Conservation (phyloP, 2,329 filamentous ascomycete genomes). For the Hortaea sp. region DNA sequence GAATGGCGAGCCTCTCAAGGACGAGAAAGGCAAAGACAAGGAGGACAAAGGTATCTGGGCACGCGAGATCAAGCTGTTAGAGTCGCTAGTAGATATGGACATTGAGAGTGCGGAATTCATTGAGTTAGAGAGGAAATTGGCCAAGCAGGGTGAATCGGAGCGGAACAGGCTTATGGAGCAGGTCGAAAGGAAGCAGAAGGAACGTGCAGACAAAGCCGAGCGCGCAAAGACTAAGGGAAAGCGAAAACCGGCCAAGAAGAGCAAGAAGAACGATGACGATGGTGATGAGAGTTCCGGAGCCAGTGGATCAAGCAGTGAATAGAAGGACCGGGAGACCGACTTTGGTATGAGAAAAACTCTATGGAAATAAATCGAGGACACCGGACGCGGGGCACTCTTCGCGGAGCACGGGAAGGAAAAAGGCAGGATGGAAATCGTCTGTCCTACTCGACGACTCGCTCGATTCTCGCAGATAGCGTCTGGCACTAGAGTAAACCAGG, state of each 20-base stretch:
- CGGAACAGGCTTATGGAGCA: conserved; percentile 67
- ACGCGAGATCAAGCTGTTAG: conserved; percentile 86
- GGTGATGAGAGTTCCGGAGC: no score
- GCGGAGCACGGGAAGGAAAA: no score
- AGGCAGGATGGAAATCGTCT: no score
- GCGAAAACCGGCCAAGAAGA: neutral
- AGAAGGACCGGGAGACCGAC: no score
- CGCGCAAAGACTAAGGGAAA: neutral
- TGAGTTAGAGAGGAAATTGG: conserved; percentile 53
- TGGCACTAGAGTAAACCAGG: no score
- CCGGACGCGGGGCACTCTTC: no score
- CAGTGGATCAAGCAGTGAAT: no score
- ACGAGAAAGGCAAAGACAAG: conserved; percentile 38
- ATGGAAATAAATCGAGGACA: no score
- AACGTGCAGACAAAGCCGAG: conserved; percentile 40
- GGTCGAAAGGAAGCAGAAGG: conserved; percentile 60
- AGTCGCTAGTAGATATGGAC: conserved; percentile 79
- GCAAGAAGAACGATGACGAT: no score
- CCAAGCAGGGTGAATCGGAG: conserved; percentile 59
- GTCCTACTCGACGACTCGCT: no score
- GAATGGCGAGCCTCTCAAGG: conserved; percentile 45
- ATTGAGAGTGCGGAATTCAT: conserved; percentile 62
- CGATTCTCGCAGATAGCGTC: no score
- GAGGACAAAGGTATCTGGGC: conserved; percentile 85
- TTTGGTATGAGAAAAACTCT: no score